Base-by-base conservation (phyloP, 2,329 filamentous ascomycete species). In the Claviceps spartinae region DNA sequence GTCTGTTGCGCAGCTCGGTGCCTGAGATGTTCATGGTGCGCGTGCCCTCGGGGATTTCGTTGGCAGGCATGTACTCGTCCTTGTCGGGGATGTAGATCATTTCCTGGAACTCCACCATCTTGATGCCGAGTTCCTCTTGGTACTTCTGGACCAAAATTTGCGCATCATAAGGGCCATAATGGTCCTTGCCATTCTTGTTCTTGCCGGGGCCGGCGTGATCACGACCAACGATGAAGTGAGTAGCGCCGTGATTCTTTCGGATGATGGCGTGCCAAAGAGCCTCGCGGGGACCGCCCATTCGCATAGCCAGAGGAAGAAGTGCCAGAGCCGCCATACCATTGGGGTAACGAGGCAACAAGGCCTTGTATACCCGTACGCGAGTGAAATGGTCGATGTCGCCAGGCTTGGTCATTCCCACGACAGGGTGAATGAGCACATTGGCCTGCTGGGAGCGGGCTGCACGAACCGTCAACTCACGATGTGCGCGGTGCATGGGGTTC, bases 331-430 rank as follows among this genome's bases (percentile, higher is more conserved):
- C 93, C 93, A 98, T 98, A 65, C 93, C 93, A 71, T 97, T 98
- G 70, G 93, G 93, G 75, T 98, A 98, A 66, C 93, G 83, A 61
- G 91, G 88, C 59, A 98, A 81, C 51, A 98, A 82, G 44, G 93
- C 91, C 79, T 97, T 88, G 81, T 98, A 98, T 64, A 96, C 93
- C 65, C 93, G 89, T 62, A 98, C 93, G 68, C 93, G 88, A 63
- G 93, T 98, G 77, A 98, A 98, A 79, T 98, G 93, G 73, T 98
- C 93, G 67, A 98, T 98, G 71, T 98, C 93, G 69, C 93, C 93
- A 54, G 93, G 93, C 79, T 98, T 98, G 68, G 93, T 98, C 64
- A 98, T 81, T 67, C 93, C 93, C 58, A 98, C 93, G 58, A 98
- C 93, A 55, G 93, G 93, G 76, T 98, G 93, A 70, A 98, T 98